Conservation (phyloP, 2,329 filamentous ascomycete species). For the Sporothrix pseudoabietina region DNA sequence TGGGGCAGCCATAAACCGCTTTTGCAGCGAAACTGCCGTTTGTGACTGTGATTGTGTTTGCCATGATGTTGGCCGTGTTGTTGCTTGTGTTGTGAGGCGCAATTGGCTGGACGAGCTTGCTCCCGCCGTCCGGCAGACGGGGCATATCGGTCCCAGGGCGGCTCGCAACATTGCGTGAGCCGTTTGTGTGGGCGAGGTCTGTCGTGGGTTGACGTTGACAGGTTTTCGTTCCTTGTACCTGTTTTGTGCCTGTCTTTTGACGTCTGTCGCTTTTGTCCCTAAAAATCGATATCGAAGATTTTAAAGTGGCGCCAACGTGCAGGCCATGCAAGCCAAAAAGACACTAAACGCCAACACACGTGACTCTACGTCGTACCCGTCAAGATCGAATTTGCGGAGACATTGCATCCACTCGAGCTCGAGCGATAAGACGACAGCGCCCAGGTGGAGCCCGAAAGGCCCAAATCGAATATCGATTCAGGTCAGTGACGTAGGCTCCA, state of each 20-base stretch:
- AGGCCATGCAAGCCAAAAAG: background rate
- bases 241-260: background rate
- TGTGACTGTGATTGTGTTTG: background rate
- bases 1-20: conserved; percentile 28
- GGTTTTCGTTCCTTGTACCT: background rate
- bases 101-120: background rate
- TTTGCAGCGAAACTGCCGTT: conserved; percentile 20
- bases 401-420: background rate
- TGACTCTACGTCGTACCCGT: background rate
- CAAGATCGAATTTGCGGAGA: background rate
- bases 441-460: background rate
- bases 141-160: conserved; percentile 31
- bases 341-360: conserved; percentile 15
- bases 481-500: conserved; percentile 29
- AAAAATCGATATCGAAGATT: conserved; percentile 22
- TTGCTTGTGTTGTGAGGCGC: background rate
- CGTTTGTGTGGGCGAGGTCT: background rate
- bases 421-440: conserved; percentile 21
- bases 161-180: conserved; percentile 34
- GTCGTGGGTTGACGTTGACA: background rate
- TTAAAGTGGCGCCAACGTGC: conserved; percentile 26
- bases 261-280: background rate
- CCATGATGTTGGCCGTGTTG: background rate
- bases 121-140: conserved; percentile 32
- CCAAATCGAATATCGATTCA: background rate